Percentiles rank a stretch among this genome's conserved stretches.
Evolutionary conservation across 257 asterid genomes (phyloP).

Genomic region (Solanum chaucha): DNA sequence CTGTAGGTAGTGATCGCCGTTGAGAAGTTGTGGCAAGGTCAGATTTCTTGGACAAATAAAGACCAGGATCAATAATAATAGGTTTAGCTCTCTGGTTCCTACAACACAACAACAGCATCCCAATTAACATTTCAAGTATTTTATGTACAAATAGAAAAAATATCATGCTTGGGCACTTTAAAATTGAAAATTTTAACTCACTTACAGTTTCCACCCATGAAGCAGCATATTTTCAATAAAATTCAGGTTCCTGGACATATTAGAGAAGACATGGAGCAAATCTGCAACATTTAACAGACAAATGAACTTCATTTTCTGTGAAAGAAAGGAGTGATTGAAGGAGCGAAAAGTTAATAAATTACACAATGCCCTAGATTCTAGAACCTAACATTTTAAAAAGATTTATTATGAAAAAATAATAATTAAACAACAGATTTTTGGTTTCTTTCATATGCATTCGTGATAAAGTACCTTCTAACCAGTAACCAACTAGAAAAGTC

Average conservation of each 20-base stretch:
- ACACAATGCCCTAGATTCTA: neutral
- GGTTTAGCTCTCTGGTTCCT: constrained; percentile 97
- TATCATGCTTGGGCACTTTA: neutral
- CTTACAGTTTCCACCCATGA: constrained; percentile 97
- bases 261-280: constrained; percentile 75
- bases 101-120: constrained; percentile 10
- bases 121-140: neutral
- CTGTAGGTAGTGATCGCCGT: constrained; percentile 83
- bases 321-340: neutral
- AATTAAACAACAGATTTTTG: neutral
- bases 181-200: neutral
- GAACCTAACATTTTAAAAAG: neutral
- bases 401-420: neutral
- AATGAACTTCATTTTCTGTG: neutral
- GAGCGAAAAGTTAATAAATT: neutral
- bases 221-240: constrained; percentile 82
- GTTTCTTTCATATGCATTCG: neutral
- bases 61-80: constrained; percentile 88
- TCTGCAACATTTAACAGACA: constrained; percentile 47
- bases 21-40: constrained; percentile 83
- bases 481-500: neutral
- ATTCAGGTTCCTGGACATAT: constrained; percentile 73
- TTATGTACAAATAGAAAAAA: neutral
- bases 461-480: neutral
- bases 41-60: constrained; percentile 82